Percentiles rank a stretch among this genome's conserved stretches.
Conservation (phyloP, 352 stramenopile genomes). For the Pythium brachiatum region DNA sequence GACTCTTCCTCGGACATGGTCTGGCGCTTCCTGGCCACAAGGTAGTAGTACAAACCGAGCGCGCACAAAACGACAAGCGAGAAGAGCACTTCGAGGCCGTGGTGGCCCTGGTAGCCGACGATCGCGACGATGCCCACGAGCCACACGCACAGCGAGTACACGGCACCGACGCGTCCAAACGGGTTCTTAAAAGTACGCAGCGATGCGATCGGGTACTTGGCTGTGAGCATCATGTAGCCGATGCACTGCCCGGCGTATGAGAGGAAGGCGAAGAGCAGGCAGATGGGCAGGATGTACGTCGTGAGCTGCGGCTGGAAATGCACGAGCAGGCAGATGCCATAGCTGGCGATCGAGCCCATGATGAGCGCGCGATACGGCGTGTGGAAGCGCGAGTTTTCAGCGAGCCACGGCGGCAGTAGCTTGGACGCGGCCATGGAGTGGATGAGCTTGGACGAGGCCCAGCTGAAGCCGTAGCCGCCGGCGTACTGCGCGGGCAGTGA, state of each 20-base stretch:
- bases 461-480: conserved; percentile 11
- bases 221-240: conserved; percentile 24
- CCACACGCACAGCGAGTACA: conserved; percentile 23
- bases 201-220: conserved; percentile 11
- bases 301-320: background rate
- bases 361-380: conserved; percentile 13
- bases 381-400: conserved; percentile 10
- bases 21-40: conserved; percentile 24
- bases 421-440: conserved; percentile 10
- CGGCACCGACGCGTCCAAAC: conserved; percentile 19
- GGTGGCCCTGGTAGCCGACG: conserved; percentile 19
- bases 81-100: conserved; percentile 7
- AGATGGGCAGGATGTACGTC: conserved; percentile 20
- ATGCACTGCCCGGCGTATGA: conserved; percentile 32
- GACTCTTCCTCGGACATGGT: conserved; percentile 24
- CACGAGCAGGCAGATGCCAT: conserved; percentile 19
- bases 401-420: conserved; percentile 13
- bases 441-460: conserved; percentile 11
- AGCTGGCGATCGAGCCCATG: conserved; percentile 6
- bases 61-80: background rate
- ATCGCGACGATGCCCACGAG: conserved; percentile 18
- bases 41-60: conserved; percentile 18
- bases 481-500: conserved; percentile 14
- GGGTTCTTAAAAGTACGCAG: conserved; percentile 17
- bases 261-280: conserved; percentile 22